Percentiles rank a stretch among this genome's conserved stretches.
These are phyloP conservation scores for Neofusicoccum parvum DNA, from an alignment of 2,329 filamentous ascomycete genomes.

Conservation along the genomic window DNA sequence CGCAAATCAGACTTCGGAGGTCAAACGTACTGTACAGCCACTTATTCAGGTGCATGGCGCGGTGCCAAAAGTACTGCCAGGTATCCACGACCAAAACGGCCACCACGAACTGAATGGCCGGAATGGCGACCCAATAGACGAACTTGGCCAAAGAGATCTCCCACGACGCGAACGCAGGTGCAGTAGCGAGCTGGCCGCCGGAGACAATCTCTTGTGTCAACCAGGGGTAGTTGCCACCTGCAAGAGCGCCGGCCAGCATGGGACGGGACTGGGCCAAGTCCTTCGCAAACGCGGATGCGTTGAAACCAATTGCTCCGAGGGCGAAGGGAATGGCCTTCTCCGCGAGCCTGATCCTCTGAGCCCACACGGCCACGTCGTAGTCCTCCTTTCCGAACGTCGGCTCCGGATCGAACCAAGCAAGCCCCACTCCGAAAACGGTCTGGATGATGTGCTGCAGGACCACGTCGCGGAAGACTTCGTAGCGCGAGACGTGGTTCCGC, in stretches of 20 bases:
- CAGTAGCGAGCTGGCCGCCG: constrained; percentile 51
- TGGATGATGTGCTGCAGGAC: constrained; percentile 91
- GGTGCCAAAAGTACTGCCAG: constrained; percentile 98
- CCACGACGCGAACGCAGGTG: constrained; percentile 80
- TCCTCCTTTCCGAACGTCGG: constrained; percentile 77
- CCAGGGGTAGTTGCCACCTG: constrained; percentile 79
- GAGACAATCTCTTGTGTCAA: constrained; percentile 62
- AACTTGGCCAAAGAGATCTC: constrained; percentile 73
- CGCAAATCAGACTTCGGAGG: neutral
- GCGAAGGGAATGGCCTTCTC: constrained; percentile 76
- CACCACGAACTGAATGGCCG: constrained; percentile 73
- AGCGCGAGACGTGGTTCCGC: constrained; percentile 82
- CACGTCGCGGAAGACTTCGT: constrained; percentile 87
- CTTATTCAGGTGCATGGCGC: constrained; percentile 95
- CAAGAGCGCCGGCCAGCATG: constrained; percentile 71
- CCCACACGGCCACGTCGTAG: constrained; percentile 89
- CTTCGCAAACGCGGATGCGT: constrained; percentile 73
- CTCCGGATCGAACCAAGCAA: constrained; percentile 72
- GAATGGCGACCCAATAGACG: constrained; percentile 79
- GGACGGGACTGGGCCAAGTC: constrained; percentile 73
- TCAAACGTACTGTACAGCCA: constrained; percentile 84
- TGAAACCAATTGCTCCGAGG: constrained; percentile 72
- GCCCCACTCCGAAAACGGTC: constrained; percentile 66
- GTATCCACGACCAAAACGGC: constrained; percentile 83
- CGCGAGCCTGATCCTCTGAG: constrained; percentile 74